Evolutionary conservation across 495 filamentous ascomycete genomes (phyloP).

Genomic region (Penicillium malachiteum): DNA sequence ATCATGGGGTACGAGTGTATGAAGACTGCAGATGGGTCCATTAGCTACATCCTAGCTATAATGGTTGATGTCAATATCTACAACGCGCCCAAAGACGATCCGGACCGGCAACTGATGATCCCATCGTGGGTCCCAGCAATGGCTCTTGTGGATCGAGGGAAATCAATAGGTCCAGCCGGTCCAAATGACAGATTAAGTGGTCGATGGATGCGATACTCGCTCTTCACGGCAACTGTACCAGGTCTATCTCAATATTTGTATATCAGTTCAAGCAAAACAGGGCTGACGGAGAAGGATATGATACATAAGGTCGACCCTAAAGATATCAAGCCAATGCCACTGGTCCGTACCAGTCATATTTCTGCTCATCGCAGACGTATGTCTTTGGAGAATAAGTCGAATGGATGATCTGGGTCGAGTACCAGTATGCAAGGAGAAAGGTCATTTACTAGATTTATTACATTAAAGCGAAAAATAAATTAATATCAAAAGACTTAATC

Average conservation of each 20-base stretch:
- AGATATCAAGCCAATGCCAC: neutral
- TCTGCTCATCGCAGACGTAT: neutral
- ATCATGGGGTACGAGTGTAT: neutral
- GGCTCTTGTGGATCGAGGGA: neutral
- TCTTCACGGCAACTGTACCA: neutral
- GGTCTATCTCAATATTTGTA: neutral
- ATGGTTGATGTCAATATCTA: constrained; percentile 4
- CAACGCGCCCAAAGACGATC: neutral
- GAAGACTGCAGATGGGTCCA: neutral
- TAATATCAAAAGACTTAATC: too few relatives aligned
- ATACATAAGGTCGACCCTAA: neutral
- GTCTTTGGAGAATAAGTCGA: too few relatives aligned
- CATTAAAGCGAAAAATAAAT: too few relatives aligned
- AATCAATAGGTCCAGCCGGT: neutral
- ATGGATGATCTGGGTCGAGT: too few relatives aligned
- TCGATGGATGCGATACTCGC: neutral
- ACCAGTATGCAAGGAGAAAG: too few relatives aligned
- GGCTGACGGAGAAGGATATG: neutral
- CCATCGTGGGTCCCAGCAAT: neutral
- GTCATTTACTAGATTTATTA: too few relatives aligned
- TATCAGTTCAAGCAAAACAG: neutral
- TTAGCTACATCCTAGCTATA: neutral
- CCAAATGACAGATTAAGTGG: neutral
- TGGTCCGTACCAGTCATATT: neutral
- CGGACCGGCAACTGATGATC: neutral